Evolutionary conservation across 805 yeast species (phyloP).

Genomic region (Spathaspora gorwiae): DNA sequence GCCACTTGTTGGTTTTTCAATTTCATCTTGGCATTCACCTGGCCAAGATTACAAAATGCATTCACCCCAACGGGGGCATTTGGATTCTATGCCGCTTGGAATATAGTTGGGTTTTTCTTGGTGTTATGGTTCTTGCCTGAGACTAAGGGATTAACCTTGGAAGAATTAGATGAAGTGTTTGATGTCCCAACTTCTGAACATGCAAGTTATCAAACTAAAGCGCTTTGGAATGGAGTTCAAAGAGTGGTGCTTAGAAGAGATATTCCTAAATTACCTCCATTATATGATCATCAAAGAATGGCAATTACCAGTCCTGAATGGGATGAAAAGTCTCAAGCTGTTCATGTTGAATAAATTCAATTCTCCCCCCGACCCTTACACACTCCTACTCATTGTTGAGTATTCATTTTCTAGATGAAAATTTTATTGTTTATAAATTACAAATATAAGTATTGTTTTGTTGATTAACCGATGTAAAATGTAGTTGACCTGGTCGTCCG

Average conservation of each 20-base stretch:
- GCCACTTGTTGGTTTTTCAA: conserved; percentile 74
- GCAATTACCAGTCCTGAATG: conserved; percentile 59
- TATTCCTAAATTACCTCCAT: conserved; percentile 48
- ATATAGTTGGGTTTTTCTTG: conserved; percentile 61
- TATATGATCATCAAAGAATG: conserved; percentile 53
- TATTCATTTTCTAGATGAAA: no score
- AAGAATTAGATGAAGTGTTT: conserved; percentile 73
- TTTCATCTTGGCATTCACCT: conserved; percentile 64
- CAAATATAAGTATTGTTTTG: no score
- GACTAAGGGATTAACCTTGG: conserved; percentile 62
- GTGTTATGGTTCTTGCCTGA: conserved; percentile 72
- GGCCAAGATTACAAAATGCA: conserved; percentile 68
- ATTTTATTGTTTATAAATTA: no score
- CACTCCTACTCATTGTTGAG: not conserved
- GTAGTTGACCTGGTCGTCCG: no score
- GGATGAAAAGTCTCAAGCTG: conserved; percentile 54
- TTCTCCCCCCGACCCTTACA: not conserved
- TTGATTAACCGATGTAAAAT: no score
- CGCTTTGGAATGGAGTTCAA: conserved; percentile 40
- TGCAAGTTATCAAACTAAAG: conserved; percentile 38
- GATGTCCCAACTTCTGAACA: conserved; percentile 54
- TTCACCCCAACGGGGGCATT: conserved; percentile 82
- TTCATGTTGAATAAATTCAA: conserved; percentile 43
- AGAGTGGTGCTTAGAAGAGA: conserved; percentile 42
- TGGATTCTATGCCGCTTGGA: conserved; percentile 88